Evolutionary conservation across 345 rosid genomes (phyloP).

Genomic region (Arabidopsis suecica): DNA sequence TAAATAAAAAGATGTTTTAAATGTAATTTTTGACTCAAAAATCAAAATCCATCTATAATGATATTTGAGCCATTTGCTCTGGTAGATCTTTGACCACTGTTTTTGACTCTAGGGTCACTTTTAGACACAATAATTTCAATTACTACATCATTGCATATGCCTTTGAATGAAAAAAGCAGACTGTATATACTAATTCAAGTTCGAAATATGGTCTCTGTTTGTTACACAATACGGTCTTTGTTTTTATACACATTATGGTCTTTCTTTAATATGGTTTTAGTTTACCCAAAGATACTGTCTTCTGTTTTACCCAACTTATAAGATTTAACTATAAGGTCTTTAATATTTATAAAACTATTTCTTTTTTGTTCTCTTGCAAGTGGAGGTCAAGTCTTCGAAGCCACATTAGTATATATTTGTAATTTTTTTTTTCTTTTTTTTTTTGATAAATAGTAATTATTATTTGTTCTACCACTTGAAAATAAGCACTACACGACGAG

Average conservation of each 20-base stretch:
- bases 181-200: constrained; percentile 6
- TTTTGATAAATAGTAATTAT: neutral
- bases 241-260: constrained; percentile 23
- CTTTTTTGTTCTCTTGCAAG: constrained; percentile 1
- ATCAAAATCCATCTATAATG: constrained; percentile 9
- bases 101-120: constrained; percentile 29
- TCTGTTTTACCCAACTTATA: constrained; percentile 30
- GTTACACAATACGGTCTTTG: neutral
- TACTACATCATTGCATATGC: constrained; percentile 30
- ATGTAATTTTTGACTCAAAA: neutral
- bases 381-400: constrained; percentile 21
- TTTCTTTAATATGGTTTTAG: constrained; percentile 36
- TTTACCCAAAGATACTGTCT: constrained; percentile 28
- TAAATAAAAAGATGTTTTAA: neutral
- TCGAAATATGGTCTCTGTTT: neutral
- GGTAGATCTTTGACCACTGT: constrained; percentile 29
- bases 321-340: constrained; percentile 23
- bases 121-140: constrained; percentile 15
- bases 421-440: neutral
- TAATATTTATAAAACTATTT: neutral
- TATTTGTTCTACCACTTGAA: neutral
- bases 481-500: constrained; percentile 6
- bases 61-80: constrained; percentile 25
- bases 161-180: constrained; percentile 10
- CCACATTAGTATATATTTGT: neutral